Percentiles rank a stretch among this genome's conserved stretches.
Conservation (phyloP, 768 basidiomycete genomes). For the Lactarius akahatsu region DNA sequence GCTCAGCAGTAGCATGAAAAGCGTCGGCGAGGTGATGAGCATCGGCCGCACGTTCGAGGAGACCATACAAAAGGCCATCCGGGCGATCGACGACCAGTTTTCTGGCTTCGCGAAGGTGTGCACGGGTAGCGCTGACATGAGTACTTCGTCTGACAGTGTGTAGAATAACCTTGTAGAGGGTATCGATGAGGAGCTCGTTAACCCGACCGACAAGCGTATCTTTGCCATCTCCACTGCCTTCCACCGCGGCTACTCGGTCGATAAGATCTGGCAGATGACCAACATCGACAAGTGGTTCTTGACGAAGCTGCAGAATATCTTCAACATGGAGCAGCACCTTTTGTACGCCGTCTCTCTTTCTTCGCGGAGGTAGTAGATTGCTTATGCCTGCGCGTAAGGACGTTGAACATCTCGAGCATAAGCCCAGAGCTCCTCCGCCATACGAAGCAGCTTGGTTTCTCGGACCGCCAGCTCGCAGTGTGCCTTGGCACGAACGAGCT, state of each 20-base stretch:
- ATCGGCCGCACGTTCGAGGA: conserved; percentile 98
- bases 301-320: conserved; percentile 81
- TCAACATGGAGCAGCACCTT: conserved; percentile 73
- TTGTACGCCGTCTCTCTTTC: conserved; percentile 50
- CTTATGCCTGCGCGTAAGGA: conserved; percentile 40
- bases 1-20: conserved; percentile 97
- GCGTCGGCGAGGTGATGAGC: conserved; percentile 98
- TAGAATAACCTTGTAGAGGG: conserved; percentile 87
- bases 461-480: conserved; percentile 83
- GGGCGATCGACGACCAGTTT: conserved; percentile 95
- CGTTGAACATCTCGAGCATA: conserved; percentile 63
- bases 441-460: conserved; percentile 95
- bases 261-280: conserved; percentile 97
- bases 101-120: conserved; percentile 82
- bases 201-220: conserved; percentile 96
- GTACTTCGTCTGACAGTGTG: not conserved
- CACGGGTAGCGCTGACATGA: conserved; percentile 28
- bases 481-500: conserved; percentile 90
- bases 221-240: conserved; percentile 96
- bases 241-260: conserved; percentile 88
- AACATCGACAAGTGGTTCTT: conserved; percentile 99
- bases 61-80: conserved; percentile 96
- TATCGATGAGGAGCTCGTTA: conserved; percentile 88
- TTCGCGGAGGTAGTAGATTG: not conserved
- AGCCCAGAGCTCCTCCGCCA: conserved; percentile 62